phyloP scores from a whole-genome alignment of 768 basidiomycete species.

The Collybia mongolica region DNA sequence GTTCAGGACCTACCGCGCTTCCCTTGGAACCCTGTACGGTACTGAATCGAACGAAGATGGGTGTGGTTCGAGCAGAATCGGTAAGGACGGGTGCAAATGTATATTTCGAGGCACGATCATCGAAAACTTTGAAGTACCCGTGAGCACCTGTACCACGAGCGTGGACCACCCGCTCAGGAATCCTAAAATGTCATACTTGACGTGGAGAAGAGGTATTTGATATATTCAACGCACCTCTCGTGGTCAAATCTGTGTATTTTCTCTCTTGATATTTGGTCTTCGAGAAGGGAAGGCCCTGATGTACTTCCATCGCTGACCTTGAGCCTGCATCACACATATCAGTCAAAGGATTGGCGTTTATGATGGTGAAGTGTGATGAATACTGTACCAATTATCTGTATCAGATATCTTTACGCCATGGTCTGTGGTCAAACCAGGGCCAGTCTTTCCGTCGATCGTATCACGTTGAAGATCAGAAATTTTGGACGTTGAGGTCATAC shows the following conservation, averaged over 20 bases:
- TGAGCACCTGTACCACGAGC: conserved; percentile 79
- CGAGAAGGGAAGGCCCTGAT: conserved; percentile 70
- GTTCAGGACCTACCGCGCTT: conserved; percentile 58
- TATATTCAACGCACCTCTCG: conserved; percentile 44
- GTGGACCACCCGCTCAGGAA: conserved; percentile 80
- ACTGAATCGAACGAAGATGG: conserved; percentile 81
- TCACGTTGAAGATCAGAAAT: conserved; percentile 30
- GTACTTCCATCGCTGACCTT: conserved; percentile 44
- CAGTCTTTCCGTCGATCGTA: conserved; percentile 25
- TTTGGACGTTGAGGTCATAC: conserved; percentile 28
- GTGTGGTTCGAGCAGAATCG: conserved; percentile 69
- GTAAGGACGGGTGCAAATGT: conserved; percentile 71
- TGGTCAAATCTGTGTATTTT: conserved; percentile 83
- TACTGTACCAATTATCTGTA: conserved; percentile 61
- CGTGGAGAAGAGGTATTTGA: too few species aligned
- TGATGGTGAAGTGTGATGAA: too few species aligned
- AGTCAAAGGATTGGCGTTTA: too few species aligned
- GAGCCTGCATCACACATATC: conserved; percentile 44
- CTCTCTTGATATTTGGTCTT: conserved; percentile 73
- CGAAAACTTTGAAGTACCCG: conserved; percentile 76
- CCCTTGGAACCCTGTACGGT: conserved; percentile 83
- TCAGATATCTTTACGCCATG: conserved; percentile 57
- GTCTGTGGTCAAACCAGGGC: conserved; percentile 51
- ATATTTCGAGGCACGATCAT: conserved; percentile 67
- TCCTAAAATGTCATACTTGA: conserved; percentile 21